A percentile compares a stretch with the other conserved stretches of the same genome.
These are phyloP conservation scores for Lichtheimia ramosa DNA, from an alignment of 371 early-diverging fungal genomes.

Conservation along the genomic window DNA sequence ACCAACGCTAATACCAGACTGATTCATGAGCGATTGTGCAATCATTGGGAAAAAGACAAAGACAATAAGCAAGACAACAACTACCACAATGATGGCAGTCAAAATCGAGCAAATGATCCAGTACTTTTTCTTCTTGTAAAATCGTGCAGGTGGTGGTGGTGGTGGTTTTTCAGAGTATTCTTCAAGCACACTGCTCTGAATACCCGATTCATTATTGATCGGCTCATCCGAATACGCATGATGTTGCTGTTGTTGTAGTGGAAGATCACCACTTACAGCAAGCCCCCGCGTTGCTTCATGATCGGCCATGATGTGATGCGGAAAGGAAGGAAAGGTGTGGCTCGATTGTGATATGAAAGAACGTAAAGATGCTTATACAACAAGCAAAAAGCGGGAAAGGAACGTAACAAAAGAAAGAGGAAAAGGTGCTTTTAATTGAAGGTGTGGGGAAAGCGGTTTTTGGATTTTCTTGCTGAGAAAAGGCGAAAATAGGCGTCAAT, in stretches of 20 bases:
- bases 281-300: slow-evolving; percentile 1
- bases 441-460: neutral
- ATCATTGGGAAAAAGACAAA: slow-evolving; percentile 64
- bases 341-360: too few species aligned
- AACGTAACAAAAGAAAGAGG: slow-evolving; percentile 1
- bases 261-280: slow-evolving; percentile 29
- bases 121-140: slow-evolving; percentile 58
- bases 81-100: slow-evolving; percentile 47
- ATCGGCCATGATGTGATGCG: neutral
- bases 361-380: neutral
- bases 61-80: slow-evolving; percentile 48
- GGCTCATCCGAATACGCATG: slow-evolving; percentile 44
- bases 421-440: neutral
- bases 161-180: slow-evolving; percentile 47
- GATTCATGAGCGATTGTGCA: slow-evolving; percentile 59
- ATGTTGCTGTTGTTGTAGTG: slow-evolving; percentile 54
- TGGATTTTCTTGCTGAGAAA: slow-evolving; percentile 1
- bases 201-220: slow-evolving; percentile 1
- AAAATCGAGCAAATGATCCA: slow-evolving; percentile 57
- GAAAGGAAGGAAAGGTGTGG: slow-evolving; percentile 1
- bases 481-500: slow-evolving; percentile 8
- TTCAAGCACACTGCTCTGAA: slow-evolving; percentile 27
- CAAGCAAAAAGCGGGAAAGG: slow-evolving; percentile 1
- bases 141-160: slow-evolving; percentile 35
- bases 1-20: slow-evolving; percentile 46